Percentiles rank a stretch among this genome's conserved stretches.
These are phyloP conservation scores for Kwoniella shandongensis DNA, from an alignment of 768 basidiomycete genomes.

Conservation along the genomic window DNA sequence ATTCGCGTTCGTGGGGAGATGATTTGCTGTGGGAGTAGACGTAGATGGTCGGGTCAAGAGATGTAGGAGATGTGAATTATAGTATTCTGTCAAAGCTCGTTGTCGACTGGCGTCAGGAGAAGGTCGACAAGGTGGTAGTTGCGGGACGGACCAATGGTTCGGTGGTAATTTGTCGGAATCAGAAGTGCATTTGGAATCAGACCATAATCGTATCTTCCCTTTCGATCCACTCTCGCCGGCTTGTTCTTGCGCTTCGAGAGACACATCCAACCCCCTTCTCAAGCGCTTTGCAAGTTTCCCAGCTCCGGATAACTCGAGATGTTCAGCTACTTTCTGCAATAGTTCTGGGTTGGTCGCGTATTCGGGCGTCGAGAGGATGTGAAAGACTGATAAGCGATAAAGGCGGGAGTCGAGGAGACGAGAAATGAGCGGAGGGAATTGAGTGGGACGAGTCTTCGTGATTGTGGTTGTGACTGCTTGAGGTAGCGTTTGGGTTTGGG, in stretches of 20 bases:
- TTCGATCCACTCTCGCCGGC: neutral
- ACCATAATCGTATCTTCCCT: constrained; percentile 8
- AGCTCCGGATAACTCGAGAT: constrained; percentile 26
- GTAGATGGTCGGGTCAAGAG: constrained; percentile 11
- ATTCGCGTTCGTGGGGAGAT: neutral
- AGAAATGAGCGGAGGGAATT: constrained; percentile 24
- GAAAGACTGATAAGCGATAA: constrained; percentile 32
- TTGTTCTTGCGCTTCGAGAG: neutral
- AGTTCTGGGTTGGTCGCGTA: constrained; percentile 24
- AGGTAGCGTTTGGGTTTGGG: neutral
- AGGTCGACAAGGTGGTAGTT: neutral
- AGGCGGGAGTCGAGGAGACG: constrained; percentile 30
- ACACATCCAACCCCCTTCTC: constrained; percentile 19
- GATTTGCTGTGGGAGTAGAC: constrained; percentile 50
- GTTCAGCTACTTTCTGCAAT: constrained; percentile 18
- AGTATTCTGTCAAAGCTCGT: constrained; percentile 18
- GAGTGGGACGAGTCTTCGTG: neutral
- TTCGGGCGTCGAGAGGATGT: constrained; percentile 30
- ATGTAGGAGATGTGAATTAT: constrained; percentile 24
- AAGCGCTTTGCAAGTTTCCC: constrained; percentile 34
- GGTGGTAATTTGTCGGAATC: constrained; percentile 6
- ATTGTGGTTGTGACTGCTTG: neutral
- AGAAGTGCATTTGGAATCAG: neutral
- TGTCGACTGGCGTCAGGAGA: neutral
- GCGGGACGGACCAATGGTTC: constrained; percentile 20